Conservation (phyloP, 257 asterid species). For the Lantana camara region DNA sequence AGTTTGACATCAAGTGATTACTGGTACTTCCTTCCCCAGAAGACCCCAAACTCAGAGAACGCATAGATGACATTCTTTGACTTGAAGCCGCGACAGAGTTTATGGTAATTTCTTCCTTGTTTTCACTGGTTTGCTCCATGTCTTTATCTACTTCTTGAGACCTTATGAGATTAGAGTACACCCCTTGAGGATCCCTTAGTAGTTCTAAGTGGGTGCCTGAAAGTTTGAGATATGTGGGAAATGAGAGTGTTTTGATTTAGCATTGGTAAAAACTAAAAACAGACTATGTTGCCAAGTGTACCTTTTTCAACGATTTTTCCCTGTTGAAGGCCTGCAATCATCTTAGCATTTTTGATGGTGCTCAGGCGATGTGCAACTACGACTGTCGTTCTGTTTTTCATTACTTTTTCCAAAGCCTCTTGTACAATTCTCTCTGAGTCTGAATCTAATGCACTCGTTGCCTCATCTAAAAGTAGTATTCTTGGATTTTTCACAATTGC, state of each 20-base stretch:
- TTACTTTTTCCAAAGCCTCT: slow-evolving; percentile 49
- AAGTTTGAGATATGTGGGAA: slow-evolving; percentile 13
- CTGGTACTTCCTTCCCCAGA: slow-evolving; percentile 42
- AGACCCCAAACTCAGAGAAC: slow-evolving; percentile 54
- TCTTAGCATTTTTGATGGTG: slow-evolving; percentile 48
- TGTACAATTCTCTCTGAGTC: slow-evolving; percentile 56
- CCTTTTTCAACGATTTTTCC: slow-evolving; percentile 55
- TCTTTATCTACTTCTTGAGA: slow-evolving; percentile 39
- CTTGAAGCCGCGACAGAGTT: slow-evolving; percentile 41
- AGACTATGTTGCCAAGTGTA: slow-evolving; percentile 6
- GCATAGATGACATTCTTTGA: slow-evolving; percentile 42
- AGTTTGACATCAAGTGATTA: slow-evolving; percentile 28
- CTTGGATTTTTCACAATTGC: slow-evolving; percentile 55
- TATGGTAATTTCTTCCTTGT: slow-evolving; percentile 23
- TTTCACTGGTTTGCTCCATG: slow-evolving; percentile 22
- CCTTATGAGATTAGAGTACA: slow-evolving; percentile 43
- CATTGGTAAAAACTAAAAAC: too few relatives aligned
- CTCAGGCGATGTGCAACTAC: slow-evolving; percentile 61
- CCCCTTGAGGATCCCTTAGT: slow-evolving; percentile 43
- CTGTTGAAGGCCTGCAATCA: slow-evolving; percentile 47
- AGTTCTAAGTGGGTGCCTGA: slow-evolving; percentile 49
- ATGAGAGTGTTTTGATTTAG: not conserved
- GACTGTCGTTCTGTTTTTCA: slow-evolving; percentile 51
- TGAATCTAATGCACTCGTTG: slow-evolving; percentile 63
- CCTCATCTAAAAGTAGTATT: slow-evolving; percentile 63